Percentiles rank a stretch among this genome's conserved stretches.
Conservation (phyloP, 164 flowering plant genomes). For the Berberis thunbergii region DNA sequence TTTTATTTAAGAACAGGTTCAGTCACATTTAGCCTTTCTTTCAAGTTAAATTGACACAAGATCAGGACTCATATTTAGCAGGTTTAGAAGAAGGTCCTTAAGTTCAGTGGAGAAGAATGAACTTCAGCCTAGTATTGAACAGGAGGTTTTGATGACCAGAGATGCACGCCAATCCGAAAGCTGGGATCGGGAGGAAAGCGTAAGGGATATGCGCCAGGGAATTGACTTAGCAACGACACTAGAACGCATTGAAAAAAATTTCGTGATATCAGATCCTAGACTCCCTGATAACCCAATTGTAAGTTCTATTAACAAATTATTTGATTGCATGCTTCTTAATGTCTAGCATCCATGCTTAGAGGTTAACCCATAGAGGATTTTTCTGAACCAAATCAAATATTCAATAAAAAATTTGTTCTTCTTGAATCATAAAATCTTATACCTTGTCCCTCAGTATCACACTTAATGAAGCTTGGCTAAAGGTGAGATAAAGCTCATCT, state of each 20-base stretch:
- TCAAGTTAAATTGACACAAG: background rate
- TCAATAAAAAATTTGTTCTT: no score
- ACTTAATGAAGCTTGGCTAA: no score
- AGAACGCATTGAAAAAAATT: slow-evolving; percentile 97
- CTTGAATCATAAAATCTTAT: no score
- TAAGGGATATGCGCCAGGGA: slow-evolving; percentile 85
- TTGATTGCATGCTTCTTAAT: no score
- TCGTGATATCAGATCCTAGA: slow-evolving; percentile 96
- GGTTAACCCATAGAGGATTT: no score
- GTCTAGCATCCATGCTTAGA: no score
- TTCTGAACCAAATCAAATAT: no score
- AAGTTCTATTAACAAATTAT: slow-evolving; percentile 18
- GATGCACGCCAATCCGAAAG: slow-evolving; percentile 55
- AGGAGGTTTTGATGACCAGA: slow-evolving; percentile 70
- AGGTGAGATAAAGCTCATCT: no score
- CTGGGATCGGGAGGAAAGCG: slow-evolving; percentile 66
- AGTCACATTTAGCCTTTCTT: background rate
- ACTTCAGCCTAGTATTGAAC: slow-evolving; percentile 36
- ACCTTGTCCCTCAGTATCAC: no score
- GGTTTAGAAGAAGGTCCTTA: slow-evolving; percentile 44
- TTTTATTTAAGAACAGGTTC: no score
- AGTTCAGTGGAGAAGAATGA: slow-evolving; percentile 35
- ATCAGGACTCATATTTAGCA: slow-evolving; percentile 17
- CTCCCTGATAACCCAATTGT: slow-evolving; percentile 95
- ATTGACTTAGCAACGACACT: slow-evolving; percentile 92